Evolutionary conservation across 768 basidiomycete species (phyloP).

Genomic region (Scleroderma bovista): DNA sequence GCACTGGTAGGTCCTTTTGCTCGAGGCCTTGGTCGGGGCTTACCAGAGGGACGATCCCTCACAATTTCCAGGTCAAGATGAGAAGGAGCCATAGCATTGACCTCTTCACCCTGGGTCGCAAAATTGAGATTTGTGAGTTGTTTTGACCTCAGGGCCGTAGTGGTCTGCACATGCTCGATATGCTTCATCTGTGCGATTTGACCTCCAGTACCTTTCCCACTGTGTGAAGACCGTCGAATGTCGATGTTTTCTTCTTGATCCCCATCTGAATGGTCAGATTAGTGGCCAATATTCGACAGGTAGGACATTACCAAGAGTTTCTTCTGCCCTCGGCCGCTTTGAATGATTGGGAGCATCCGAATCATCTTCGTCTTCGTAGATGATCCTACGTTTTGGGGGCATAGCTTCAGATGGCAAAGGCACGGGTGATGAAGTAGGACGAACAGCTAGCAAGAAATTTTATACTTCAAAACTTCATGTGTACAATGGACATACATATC

Average conservation of each 20-base stretch:
- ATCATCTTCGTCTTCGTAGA: not conserved
- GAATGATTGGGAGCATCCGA: not conserved
- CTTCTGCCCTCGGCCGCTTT: too few species aligned
- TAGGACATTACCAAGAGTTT: not conserved
- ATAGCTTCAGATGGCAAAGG: not conserved
- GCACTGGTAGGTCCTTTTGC: not conserved
- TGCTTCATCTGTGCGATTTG: not conserved
- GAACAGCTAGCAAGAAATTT: not conserved
- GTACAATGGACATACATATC: too few species aligned
- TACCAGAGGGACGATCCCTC: not conserved
- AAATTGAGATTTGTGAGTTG: not conserved
- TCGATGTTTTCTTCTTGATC: not conserved
- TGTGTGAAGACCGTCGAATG: not conserved
- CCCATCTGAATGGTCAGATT: not conserved
- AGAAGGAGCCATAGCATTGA: conserved; percentile 5
- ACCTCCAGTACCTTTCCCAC: conserved; percentile 2
- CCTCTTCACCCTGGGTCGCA: not conserved
- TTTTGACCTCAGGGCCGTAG: not conserved
- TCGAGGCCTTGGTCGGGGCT: not conserved
- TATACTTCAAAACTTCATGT: not conserved
- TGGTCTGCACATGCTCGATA: not conserved
- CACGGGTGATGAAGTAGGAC: not conserved
- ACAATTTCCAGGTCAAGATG: not conserved
- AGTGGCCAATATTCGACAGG: too few species aligned
- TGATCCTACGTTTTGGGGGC: not conserved